Percentiles rank a stretch among this genome's conserved stretches.
phyloP scores from a whole-genome alignment of 176 grass and related monocot genomes.

The Aegilops umbellulata region DNA sequence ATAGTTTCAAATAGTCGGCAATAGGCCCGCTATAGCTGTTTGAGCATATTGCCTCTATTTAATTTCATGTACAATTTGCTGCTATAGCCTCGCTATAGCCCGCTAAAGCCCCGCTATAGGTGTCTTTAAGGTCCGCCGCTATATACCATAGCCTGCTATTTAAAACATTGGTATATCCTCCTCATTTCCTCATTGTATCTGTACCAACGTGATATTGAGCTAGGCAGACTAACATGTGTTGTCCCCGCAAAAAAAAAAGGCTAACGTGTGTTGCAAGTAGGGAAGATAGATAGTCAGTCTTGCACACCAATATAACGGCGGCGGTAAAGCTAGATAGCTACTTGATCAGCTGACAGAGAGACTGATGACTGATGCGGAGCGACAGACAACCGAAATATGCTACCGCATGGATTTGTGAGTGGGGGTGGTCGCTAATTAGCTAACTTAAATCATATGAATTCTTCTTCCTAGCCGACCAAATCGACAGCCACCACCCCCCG shows the following conservation, averaged over 20 bases:
- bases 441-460: not conserved
- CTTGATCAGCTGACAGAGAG: not conserved
- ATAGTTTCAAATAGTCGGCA: too few species aligned
- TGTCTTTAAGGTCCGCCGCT: too few species aligned
- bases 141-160: too few species aligned
- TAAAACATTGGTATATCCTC: not conserved
- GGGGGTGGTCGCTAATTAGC: not conserved
- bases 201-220: not conserved
- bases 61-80: too few species aligned
- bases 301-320: slow-evolving; percentile 50
- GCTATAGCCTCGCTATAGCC: too few species aligned
- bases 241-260: too few species aligned
- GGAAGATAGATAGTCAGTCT: slow-evolving; percentile 14
- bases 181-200: not conserved
- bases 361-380: not conserved
- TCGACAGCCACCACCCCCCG: not conserved
- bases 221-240: too few species aligned
- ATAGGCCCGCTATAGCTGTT: too few species aligned
- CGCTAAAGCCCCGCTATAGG: too few species aligned
- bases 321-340: slow-evolving; percentile 21
- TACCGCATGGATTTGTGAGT: not conserved
- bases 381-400: not conserved
- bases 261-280: slow-evolving; percentile 28
- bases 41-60: too few species aligned
- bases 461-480: slow-evolving; percentile 44